Evolutionary conservation across 345 rosid genomes (phyloP).

Genomic region (Linum lewisii): DNA sequence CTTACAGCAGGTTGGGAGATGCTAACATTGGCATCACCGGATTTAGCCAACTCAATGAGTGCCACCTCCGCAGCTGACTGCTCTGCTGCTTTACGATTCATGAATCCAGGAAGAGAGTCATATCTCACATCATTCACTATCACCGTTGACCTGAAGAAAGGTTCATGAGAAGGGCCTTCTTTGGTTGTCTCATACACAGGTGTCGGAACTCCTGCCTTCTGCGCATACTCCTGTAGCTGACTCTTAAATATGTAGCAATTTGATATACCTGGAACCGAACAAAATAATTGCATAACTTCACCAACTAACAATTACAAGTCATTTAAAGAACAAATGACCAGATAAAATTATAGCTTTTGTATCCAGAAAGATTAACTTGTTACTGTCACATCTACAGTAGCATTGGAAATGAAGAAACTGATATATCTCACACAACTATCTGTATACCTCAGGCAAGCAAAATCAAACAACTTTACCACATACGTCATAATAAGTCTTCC

Average conservation of each 20-base stretch:
- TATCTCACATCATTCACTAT: slow-evolving; percentile 51
- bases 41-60: slow-evolving; percentile 52
- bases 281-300: background rate
- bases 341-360: background rate
- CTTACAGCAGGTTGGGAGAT: slow-evolving; percentile 77
- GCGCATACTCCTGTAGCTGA: slow-evolving; percentile 74
- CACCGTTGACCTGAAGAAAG: slow-evolving; percentile 62
- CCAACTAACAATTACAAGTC: background rate
- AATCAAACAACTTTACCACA: background rate
- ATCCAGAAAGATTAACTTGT: background rate
- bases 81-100: slow-evolving; percentile 91
- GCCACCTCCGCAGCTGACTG: slow-evolving; percentile 97
- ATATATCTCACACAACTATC: background rate
- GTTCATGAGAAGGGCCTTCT: slow-evolving; percentile 90
- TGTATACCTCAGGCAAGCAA: background rate
- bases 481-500: background rate
- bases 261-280: slow-evolving; percentile 45
- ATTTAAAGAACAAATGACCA: background rate
- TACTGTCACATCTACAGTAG: background rate
- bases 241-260: slow-evolving; percentile 82
- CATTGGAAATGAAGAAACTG: background rate
- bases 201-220: slow-evolving; percentile 54
- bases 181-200: slow-evolving; percentile 71
- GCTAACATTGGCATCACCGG: slow-evolving; percentile 39
- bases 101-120: slow-evolving; percentile 73